These are phyloP conservation scores for Ophiostoma novo-ulmi DNA, from an alignment of 2,329 filamentous ascomycete species.

Conservation along the genomic window DNA sequence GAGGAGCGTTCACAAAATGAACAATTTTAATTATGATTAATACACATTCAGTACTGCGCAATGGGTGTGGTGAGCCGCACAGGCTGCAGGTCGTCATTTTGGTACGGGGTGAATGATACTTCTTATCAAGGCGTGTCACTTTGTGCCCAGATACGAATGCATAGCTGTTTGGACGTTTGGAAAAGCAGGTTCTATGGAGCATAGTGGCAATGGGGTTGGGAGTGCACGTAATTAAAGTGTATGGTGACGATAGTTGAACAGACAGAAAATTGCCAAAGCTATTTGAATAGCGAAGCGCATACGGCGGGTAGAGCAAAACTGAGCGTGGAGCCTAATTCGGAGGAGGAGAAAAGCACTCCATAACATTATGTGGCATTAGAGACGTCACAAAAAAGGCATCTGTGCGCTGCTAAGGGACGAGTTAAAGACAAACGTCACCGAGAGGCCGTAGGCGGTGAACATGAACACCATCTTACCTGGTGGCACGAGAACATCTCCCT, in stretches of 20 bases:
- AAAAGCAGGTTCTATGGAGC: not conserved
- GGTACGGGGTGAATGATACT: not conserved
- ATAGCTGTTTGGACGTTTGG: not conserved
- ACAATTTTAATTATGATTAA: conserved; percentile 4
- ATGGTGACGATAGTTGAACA: not conserved
- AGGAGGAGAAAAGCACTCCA: no score
- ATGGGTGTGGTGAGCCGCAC: not conserved
- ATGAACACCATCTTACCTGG: not conserved
- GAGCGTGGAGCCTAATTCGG: not conserved
- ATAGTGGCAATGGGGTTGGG: not conserved
- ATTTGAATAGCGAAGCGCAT: not conserved
- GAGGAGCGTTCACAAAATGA: conserved; percentile 9
- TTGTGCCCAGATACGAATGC: not conserved
- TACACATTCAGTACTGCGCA: not conserved
- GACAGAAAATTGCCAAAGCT: not conserved
- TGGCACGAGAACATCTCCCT: not conserved
- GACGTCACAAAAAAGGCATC: not conserved
- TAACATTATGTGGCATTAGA: not conserved
- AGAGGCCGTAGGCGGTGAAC: not conserved
- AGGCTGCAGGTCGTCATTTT: conserved; percentile 9
- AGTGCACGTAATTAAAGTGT: not conserved
- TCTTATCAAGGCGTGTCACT: not conserved
- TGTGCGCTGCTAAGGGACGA: not conserved
- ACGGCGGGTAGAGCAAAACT: not conserved
- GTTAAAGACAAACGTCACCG: not conserved